A percentile compares a stretch with the other conserved stretches of the same genome.
Evolutionary conservation across 805 yeast species (phyloP).

Genomic region (Yamadazyma philogaea): DNA sequence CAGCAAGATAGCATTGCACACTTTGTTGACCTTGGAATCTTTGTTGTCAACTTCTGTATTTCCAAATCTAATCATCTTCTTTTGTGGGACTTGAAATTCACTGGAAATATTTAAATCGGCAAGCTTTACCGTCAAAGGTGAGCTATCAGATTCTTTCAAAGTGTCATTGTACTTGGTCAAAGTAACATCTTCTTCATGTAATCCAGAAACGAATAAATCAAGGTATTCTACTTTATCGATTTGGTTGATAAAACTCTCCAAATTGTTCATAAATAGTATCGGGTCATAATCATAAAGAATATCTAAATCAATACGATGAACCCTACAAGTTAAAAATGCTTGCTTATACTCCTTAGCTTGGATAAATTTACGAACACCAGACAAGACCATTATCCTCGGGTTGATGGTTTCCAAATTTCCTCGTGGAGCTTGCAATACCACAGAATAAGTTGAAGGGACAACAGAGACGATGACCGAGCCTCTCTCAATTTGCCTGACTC

Average conservation of each 20-base stretch:
- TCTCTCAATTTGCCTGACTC: slow-evolving; percentile 84
- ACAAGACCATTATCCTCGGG: slow-evolving; percentile 88
- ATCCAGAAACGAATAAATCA: slow-evolving; percentile 82
- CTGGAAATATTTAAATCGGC: slow-evolving; percentile 18
- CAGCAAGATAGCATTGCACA: slow-evolving; percentile 67
- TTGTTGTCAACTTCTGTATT: slow-evolving; percentile 35
- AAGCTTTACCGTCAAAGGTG: slow-evolving; percentile 6
- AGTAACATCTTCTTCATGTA: slow-evolving; percentile 83
- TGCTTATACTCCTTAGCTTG: slow-evolving; percentile 51
- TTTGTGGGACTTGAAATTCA: slow-evolving; percentile 5
- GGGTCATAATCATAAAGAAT: slow-evolving; percentile 87
- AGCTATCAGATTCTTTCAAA: slow-evolving; percentile 19
- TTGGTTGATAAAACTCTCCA: slow-evolving; percentile 67
- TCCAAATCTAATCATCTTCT: slow-evolving; percentile 40
- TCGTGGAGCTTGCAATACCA: slow-evolving; percentile 89
- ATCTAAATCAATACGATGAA: slow-evolving; percentile 89
- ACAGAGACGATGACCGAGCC: slow-evolving; percentile 82
- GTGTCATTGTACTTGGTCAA: slow-evolving; percentile 82
- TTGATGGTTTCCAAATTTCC: slow-evolving; percentile 93
- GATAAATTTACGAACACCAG: slow-evolving; percentile 74
- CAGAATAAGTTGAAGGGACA: slow-evolving; percentile 78
- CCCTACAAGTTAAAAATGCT: slow-evolving; percentile 84
- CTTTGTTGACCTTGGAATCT: slow-evolving; percentile 63
- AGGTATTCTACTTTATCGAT: slow-evolving; percentile 70
- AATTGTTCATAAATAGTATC: slow-evolving; percentile 55